Conservation (phyloP, 2,329 filamentous ascomycete genomes). For the Hymenoscyphus fructigenus region DNA sequence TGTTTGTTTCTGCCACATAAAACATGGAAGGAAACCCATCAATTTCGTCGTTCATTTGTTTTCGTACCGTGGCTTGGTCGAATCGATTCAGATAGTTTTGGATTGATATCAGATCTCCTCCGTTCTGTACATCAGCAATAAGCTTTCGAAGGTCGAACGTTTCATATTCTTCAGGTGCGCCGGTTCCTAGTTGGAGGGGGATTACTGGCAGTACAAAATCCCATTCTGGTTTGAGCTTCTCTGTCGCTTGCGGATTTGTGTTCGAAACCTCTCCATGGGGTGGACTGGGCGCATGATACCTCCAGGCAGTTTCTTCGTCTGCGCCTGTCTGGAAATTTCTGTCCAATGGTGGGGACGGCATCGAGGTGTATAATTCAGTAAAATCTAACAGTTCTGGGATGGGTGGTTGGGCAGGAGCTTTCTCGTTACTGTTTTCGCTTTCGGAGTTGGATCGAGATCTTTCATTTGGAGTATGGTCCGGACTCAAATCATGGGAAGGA, state of each 20-base stretch:
- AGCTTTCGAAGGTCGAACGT: constrained; percentile 16
- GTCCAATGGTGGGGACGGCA: background rate
- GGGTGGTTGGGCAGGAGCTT: background rate
- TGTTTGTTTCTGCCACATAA: constrained; percentile 33
- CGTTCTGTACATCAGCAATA: constrained; percentile 21
- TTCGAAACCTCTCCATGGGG: background rate
- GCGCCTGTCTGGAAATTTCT: background rate
- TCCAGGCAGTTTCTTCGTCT: background rate
- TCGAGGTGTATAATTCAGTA: background rate
- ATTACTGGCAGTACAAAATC: constrained; percentile 17
- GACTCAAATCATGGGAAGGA: background rate
- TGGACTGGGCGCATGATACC: too few species aligned
- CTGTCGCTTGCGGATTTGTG: background rate
- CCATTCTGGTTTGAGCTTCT: constrained; percentile 8
- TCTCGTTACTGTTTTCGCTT: background rate
- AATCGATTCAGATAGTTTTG: constrained; percentile 18
- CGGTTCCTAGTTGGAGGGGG: constrained; percentile 3
- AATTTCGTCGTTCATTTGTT: constrained; percentile 23
- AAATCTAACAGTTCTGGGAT: too few species aligned
- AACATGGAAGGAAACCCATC: constrained; percentile 33
- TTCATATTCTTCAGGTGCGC: background rate
- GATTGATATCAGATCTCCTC: constrained; percentile 3
- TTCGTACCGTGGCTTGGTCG: constrained; percentile 17
- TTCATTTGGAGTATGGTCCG: background rate
- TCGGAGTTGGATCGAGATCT: background rate